These are phyloP conservation scores for Cucumis cinereus DNA, from an alignment of 306 rosid species.

Conservation along the genomic window DNA sequence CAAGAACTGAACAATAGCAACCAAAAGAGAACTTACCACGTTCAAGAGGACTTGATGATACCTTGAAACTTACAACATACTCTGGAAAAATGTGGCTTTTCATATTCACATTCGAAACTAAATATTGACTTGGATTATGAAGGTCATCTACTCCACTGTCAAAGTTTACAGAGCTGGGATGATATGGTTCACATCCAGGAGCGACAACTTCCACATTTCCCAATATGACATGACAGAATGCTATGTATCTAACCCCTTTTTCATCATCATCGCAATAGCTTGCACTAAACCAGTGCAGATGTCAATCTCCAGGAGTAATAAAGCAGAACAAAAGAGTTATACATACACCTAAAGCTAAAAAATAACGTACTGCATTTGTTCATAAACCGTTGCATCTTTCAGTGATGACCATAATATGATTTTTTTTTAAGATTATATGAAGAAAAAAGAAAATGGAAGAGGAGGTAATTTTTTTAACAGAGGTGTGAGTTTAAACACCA, in stretches of 20 bases:
- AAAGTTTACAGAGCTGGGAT: conserved; percentile 18
- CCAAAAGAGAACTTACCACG: conserved; percentile 11
- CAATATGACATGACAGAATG: conserved; percentile 19
- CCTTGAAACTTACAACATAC: conserved; percentile 22
- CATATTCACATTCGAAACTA: conserved; percentile 16
- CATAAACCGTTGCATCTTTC: neutral
- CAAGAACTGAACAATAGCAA: neutral
- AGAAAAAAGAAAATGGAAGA: neutral
- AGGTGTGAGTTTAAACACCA: neutral
- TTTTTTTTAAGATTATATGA: neutral
- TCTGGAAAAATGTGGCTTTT: conserved; percentile 21
- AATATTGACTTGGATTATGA: conserved; percentile 17
- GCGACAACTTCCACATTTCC: conserved; percentile 18
- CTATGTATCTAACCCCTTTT: conserved; percentile 17
- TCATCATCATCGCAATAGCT: conserved; percentile 18
- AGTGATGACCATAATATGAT: neutral
- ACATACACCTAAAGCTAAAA: neutral
- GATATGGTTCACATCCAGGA: conserved; percentile 17
- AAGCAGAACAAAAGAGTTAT: neutral
- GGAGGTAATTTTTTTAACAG: neutral
- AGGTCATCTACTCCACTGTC: conserved; percentile 27
- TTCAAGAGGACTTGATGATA: conserved; percentile 4
- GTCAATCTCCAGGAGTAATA: neutral
- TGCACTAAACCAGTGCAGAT: conserved; percentile 16
- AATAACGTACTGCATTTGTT: neutral